These are phyloP conservation scores for Sporothrix phasma DNA, from an alignment of 2,329 filamentous ascomycete species.

Conservation along the genomic window DNA sequence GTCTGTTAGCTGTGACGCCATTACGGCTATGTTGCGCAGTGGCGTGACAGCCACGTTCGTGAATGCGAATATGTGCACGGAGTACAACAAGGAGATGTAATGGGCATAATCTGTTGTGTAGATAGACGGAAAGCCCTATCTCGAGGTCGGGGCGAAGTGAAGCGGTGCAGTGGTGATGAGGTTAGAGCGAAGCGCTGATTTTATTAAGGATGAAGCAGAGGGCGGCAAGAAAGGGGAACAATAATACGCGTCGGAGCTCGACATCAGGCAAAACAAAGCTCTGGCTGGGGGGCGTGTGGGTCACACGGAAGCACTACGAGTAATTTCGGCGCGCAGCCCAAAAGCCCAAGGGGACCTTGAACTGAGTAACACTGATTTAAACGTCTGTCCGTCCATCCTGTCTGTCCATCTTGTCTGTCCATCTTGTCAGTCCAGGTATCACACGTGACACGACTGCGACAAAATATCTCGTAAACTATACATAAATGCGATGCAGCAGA, in stretches of 20 bases:
- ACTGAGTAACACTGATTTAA: no score
- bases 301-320: background rate
- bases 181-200: background rate
- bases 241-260: constrained; percentile 6
- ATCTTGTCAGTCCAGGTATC: background rate
- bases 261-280: constrained; percentile 14
- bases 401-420: no score
- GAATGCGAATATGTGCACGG: background rate
- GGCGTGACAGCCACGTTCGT: constrained; percentile 12
- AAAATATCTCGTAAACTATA: no score
- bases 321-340: constrained; percentile 6
- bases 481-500: no score
- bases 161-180: background rate
- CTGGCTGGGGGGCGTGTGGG: constrained; percentile 1
- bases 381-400: no score
- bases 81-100: background rate
- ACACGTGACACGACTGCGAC: background rate
- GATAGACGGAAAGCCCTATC: background rate
- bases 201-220: background rate
- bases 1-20: background rate
- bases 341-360: background rate
- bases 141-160: background rate
- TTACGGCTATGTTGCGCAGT: constrained; percentile 3
- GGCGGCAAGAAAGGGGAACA: background rate
- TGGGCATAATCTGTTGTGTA: background rate